Base-by-base conservation (phyloP, 2,329 filamentous ascomycete genomes). In the Chaetomium sp. region DNA sequence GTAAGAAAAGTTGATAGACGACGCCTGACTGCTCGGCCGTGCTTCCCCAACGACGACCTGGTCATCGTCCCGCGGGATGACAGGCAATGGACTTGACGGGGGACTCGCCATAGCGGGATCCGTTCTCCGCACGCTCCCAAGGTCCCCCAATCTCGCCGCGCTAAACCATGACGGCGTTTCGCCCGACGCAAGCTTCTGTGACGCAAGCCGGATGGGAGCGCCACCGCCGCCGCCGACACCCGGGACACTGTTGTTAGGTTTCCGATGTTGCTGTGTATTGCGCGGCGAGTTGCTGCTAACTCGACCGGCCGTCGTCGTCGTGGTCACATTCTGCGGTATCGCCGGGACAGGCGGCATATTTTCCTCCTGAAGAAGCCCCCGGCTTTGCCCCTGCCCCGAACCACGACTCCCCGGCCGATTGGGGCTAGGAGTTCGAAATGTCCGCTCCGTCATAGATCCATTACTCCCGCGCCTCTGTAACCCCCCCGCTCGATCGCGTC, bases 361-460 rank as follows among this genome's bases (percentile, higher is more conserved):
- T 49, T 73, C 69, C 19, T 41, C 33, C 34, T 55, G 34, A 6
- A 51, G 33, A 42, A 56, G 19, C 19, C 19, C 19, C 19, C 19
- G 55, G 47, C 43, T 55, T 32, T 58, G 55, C 1, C 49, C 59
- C 2, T 61, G 60, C 35, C 49, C 54, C 2, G 59, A 58, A 57
- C 68, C 53, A 68, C 69, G 60, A 68, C 71, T 56, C 70, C 67
- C 45, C 70, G 70, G 55, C 70, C 77, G 76, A 67, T 69, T 76
- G 58, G 79, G 89, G 4, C 86, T 95, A 3, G 85, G 84, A 10
- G 87, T 87, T 62, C 91, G 84, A 70, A 96, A 96, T 0, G 90
- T 91, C 56, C 92, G 83, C 69, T 92, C 88, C 35, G 83, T 86
- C 91, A 97, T 95, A 49, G 91, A 96, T 27, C 84, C 80, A 34